phyloP scores from a whole-genome alignment of 768 basidiomycete genomes.

The Chiua virens region DNA sequence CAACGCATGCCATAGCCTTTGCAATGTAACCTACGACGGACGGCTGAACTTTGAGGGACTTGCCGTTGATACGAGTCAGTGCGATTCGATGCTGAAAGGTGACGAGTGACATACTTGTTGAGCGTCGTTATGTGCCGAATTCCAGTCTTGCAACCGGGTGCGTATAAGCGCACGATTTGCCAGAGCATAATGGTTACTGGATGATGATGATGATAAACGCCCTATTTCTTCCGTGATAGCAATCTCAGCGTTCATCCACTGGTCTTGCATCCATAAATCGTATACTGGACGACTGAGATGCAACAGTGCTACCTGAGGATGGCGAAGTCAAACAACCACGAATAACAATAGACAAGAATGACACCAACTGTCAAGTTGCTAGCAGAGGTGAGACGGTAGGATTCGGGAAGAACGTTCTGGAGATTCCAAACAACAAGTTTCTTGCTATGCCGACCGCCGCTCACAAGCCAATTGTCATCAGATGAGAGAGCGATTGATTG shows the following conservation, averaged over 20 bases:
- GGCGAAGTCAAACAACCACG: not conserved
- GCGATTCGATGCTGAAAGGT: not conserved
- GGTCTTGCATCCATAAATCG: constrained; percentile 6
- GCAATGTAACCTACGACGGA: constrained; percentile 15
- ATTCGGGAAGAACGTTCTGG: constrained; percentile 5
- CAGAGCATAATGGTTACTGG: not conserved
- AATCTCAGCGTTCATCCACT: constrained; percentile 7
- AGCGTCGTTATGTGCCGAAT: constrained; percentile 6
- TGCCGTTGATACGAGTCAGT: not conserved
- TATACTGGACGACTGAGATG: not conserved
- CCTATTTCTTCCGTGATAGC: constrained; percentile 8
- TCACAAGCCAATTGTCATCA: constrained; percentile 9
- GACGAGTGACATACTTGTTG: not conserved
- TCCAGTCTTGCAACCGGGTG: constrained; percentile 9
- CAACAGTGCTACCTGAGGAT: constrained; percentile 4
- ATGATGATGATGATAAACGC: not conserved
- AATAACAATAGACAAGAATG: not conserved
- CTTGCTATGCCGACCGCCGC: constrained; percentile 6
- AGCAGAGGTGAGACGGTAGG: not conserved
- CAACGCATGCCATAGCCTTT: constrained; percentile 14
- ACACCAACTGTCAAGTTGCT: constrained; percentile 1
- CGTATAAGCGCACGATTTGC: constrained; percentile 14
- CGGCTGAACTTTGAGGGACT: constrained; percentile 13
- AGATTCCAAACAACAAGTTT: constrained; percentile 9
- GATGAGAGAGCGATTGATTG: constrained; percentile 12